These are phyloP conservation scores for Sordaria brevicollis DNA, from an alignment of 495 filamentous ascomycete species.

Conservation along the genomic window DNA sequence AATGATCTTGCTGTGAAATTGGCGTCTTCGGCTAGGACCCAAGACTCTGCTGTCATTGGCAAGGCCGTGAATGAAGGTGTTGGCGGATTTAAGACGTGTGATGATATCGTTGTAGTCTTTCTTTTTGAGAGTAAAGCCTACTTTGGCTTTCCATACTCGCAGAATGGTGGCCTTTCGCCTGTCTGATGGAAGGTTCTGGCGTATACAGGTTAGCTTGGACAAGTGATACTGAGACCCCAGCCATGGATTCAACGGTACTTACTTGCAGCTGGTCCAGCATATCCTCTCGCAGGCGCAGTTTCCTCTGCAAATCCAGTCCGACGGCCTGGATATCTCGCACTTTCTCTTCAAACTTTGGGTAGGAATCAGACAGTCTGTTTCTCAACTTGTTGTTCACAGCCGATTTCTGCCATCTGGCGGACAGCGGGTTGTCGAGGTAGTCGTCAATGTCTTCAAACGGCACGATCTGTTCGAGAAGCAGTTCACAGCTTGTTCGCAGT, in stretches of 20 bases:
- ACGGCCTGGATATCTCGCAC: not conserved
- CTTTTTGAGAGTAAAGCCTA: constrained; percentile 2
- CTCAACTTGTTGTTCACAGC: not conserved
- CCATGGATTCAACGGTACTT: too few species aligned
- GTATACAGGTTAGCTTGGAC: not conserved
- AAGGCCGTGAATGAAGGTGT: constrained; percentile 2
- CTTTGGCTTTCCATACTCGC: too few species aligned
- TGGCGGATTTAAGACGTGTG: constrained; percentile 1
- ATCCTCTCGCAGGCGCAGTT: not conserved
- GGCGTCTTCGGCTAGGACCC: not conserved
- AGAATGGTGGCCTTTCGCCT: not conserved
- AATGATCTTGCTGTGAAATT: not conserved
- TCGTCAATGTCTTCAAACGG: not conserved
- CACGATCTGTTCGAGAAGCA: constrained; percentile 1
- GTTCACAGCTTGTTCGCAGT: constrained; percentile 3
- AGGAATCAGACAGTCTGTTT: too few species aligned
- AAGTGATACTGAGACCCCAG: not conserved
- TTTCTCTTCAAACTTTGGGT: constrained; percentile 2
- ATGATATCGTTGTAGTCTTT: constrained; percentile 3
- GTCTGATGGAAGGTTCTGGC: not conserved
- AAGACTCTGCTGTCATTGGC: constrained; percentile 1
- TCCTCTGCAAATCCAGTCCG: not conserved
- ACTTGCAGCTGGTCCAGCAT: not conserved
- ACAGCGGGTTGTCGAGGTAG: constrained; percentile 2
- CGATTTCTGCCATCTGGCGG: constrained; percentile 1